These are phyloP conservation scores for Aspergillus floridensis DNA, from an alignment of 2,329 filamentous ascomycete genomes.

Conservation along the genomic window DNA sequence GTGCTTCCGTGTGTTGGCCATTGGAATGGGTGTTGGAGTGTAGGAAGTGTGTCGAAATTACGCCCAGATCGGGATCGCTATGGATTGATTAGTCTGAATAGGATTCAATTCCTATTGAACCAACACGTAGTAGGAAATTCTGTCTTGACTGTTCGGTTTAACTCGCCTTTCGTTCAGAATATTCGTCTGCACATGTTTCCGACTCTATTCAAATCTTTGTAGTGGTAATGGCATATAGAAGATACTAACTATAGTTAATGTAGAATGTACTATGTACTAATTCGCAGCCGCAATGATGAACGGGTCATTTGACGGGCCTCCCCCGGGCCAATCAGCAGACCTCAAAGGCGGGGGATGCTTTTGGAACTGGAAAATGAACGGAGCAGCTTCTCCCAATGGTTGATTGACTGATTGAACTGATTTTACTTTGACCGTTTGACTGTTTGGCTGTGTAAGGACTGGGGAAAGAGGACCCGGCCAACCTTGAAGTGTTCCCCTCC, in stretches of 20 bases:
- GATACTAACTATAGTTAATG: too few relatives aligned
- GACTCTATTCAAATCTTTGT: too few relatives aligned
- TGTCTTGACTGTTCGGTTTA: not conserved
- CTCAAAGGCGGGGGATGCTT: constrained; percentile 1
- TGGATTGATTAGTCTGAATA: not conserved
- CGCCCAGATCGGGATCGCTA: not conserved
- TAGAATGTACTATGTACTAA: too few relatives aligned
- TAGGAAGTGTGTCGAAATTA: not conserved
- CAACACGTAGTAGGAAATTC: not conserved
- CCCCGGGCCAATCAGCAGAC: constrained; percentile 1
- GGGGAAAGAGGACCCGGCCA: not conserved
- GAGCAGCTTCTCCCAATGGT: not conserved
- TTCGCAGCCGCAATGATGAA: not conserved
- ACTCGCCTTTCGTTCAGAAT: not conserved
- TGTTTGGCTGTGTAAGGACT: not conserved
- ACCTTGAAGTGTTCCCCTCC: too few relatives aligned
- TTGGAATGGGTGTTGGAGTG: constrained; percentile 3
- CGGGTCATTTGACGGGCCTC: constrained; percentile 9
- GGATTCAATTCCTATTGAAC: not conserved
- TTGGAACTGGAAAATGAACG: not conserved
- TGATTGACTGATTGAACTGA: not conserved
- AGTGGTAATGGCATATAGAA: too few relatives aligned
- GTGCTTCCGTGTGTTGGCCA: constrained; percentile 12
- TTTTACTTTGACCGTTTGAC: not conserved
- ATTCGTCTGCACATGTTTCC: not conserved